A percentile compares a stretch with the other conserved stretches of the same genome.
These are phyloP conservation scores for Komagataella pseudopastoris DNA, from an alignment of 805 yeast species.

Conservation along the genomic window DNA sequence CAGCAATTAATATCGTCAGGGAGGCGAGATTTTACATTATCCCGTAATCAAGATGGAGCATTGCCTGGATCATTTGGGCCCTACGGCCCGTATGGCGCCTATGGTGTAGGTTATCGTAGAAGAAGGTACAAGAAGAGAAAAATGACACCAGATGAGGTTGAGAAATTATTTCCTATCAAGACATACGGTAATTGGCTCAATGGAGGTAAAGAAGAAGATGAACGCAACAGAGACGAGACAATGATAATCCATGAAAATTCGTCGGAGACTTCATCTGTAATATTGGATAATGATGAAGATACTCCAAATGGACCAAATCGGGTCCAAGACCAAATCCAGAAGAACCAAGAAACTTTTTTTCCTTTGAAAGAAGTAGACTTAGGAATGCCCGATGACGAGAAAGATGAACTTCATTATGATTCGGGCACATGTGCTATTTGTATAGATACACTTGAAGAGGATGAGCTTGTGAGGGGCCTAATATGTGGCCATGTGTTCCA, in stretches of 20 bases:
- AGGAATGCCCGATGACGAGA: slow-evolving; percentile 1
- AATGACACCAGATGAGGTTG: slow-evolving; percentile 43
- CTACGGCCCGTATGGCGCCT: not conserved
- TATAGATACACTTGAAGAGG: slow-evolving; percentile 48
- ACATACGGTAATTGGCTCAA: slow-evolving; percentile 47
- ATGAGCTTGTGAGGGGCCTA: slow-evolving; percentile 56
- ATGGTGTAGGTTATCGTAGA: not conserved
- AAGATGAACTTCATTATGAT: slow-evolving; percentile 31
- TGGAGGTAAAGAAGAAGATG: slow-evolving; percentile 44
- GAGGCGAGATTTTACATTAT: not conserved
- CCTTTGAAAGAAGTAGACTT: not conserved
- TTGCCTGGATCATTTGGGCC: not conserved
- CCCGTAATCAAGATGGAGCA: not conserved
- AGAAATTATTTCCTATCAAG: slow-evolving; percentile 41
- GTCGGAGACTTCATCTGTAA: not conserved
- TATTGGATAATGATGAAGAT: slow-evolving; percentile 22
- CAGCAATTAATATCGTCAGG: not conserved
- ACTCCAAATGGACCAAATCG: slow-evolving; percentile 7
- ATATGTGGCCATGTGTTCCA: slow-evolving; percentile 81
- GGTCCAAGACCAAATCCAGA: slow-evolving; percentile 1
- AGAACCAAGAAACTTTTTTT: not conserved
- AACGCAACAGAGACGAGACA: slow-evolving; percentile 24
- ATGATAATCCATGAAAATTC: not conserved
- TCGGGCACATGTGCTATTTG: slow-evolving; percentile 75
- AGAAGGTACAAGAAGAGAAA: slow-evolving; percentile 26